Percentiles rank a stretch among this genome's conserved stretches.
Conservation (phyloP, 2,329 filamentous ascomycete species). For the Exserohilum rostratum region DNA sequence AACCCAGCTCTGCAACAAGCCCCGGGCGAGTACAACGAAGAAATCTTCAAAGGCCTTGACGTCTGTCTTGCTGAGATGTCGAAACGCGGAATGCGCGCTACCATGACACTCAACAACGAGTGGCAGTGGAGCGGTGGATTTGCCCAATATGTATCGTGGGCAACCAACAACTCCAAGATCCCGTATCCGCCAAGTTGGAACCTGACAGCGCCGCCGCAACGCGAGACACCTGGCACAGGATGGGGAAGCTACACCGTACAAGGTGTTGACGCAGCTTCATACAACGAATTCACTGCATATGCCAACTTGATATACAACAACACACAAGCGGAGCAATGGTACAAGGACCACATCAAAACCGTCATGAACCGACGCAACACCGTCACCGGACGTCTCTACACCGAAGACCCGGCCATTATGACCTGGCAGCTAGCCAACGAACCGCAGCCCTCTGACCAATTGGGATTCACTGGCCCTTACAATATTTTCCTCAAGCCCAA, state of each 20-base stretch:
- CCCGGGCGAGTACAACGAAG: constrained; percentile 49
- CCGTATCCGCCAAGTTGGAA: constrained; percentile 50
- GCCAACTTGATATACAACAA: constrained; percentile 49
- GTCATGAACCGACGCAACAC: constrained; percentile 47
- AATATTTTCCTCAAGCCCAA: constrained; percentile 35
- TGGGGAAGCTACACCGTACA: constrained; percentile 50
- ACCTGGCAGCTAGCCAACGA: constrained; percentile 52
- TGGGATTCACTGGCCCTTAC: constrained; percentile 36
- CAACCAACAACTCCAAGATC: constrained; percentile 42
- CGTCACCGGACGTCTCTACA: constrained; percentile 45
- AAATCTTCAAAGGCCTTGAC: constrained; percentile 47
- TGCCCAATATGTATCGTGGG: constrained; percentile 49
- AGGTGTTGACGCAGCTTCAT: constrained; percentile 42
- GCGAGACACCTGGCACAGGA: constrained; percentile 41
- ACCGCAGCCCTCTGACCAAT: constrained; percentile 39
- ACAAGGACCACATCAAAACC: constrained; percentile 47
- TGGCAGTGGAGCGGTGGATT: constrained; percentile 52
- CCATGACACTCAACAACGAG: constrained; percentile 49
- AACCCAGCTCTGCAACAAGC: constrained; percentile 45
- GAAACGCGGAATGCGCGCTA: constrained; percentile 49
- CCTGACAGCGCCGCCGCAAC: constrained; percentile 45
- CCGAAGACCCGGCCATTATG: constrained; percentile 49
- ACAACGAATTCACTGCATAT: constrained; percentile 34
- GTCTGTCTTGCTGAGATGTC: constrained; percentile 49
- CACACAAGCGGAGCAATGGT: constrained; percentile 43